These are phyloP conservation scores for Camellia japonica DNA, from an alignment of 148 eudicot species.

Conservation along the genomic window DNA sequence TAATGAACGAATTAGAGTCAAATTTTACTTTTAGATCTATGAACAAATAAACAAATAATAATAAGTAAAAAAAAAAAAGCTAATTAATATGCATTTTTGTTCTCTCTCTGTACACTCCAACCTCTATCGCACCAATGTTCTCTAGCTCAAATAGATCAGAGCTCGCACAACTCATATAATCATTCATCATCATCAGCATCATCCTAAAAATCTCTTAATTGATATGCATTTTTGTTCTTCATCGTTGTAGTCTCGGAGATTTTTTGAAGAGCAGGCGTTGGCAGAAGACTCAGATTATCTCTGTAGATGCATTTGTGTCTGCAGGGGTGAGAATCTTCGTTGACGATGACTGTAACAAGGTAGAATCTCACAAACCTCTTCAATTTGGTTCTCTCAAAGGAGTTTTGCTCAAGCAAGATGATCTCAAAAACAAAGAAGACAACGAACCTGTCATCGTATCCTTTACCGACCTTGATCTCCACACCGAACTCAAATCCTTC, in stretches of 20 bases:
- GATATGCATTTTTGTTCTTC: no score
- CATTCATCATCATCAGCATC: no score
- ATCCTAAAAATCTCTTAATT: no score
- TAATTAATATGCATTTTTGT: no score
- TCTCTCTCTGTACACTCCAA: slow-evolving; percentile 29
- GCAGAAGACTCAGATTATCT: no score
- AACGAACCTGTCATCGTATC: slow-evolving; percentile 35
- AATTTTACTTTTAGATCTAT: no score
- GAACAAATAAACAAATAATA: no score
- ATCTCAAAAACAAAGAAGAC: slow-evolving; percentile 45
- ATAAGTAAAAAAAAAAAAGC: no score
- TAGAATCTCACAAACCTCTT: slow-evolving; percentile 51
- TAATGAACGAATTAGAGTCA: no score
- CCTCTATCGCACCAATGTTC: slow-evolving; percentile 26
- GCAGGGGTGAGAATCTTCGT: slow-evolving; percentile 31
- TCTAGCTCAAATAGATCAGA: slow-evolving; percentile 56
- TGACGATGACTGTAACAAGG: slow-evolving; percentile 36
- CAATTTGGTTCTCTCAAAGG: slow-evolving; percentile 18
- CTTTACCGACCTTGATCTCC: slow-evolving; percentile 42
- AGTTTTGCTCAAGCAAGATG: slow-evolving; percentile 58
- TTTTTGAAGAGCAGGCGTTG: no score
- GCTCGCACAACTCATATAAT: slow-evolving; percentile 16
- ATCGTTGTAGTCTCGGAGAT: no score
- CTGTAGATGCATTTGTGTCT: no score
- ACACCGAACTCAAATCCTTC: slow-evolving; percentile 19